Conservation (phyloP, 768 basidiomycete species). For the Pisolithus sp. region DNA sequence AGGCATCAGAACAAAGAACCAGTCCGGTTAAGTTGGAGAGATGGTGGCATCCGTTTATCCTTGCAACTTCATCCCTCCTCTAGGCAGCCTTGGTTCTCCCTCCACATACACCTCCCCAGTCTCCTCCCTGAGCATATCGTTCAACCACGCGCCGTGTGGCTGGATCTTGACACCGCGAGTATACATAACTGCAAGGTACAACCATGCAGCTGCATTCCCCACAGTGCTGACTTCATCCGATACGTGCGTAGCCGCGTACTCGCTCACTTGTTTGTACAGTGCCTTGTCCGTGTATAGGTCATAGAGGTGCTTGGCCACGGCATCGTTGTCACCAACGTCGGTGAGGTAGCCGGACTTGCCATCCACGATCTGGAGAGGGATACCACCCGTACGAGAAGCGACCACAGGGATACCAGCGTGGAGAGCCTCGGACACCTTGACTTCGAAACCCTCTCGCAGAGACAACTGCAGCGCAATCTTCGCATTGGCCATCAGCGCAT, state of each 20-base stretch:
- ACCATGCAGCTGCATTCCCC: slow-evolving; percentile 64
- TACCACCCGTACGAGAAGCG: slow-evolving; percentile 82
- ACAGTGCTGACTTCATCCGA: slow-evolving; percentile 82
- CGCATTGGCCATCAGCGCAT: slow-evolving; percentile 82
- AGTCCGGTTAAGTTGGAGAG: slow-evolving; percentile 27
- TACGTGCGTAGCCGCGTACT: slow-evolving; percentile 68
- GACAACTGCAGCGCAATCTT: slow-evolving; percentile 89
- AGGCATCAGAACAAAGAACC: background rate
- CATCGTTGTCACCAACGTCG: slow-evolving; percentile 64
- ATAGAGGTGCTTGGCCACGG: slow-evolving; percentile 71
- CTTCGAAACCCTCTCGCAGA: slow-evolving; percentile 93
- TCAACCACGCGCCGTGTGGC: slow-evolving; percentile 81
- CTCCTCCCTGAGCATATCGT: slow-evolving; percentile 72
- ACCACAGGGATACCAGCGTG: slow-evolving; percentile 86
- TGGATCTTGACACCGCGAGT: slow-evolving; percentile 66
- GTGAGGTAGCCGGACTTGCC: slow-evolving; percentile 87
- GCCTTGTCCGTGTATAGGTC: slow-evolving; percentile 71
- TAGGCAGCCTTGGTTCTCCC: slow-evolving; percentile 69
- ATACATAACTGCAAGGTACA: slow-evolving; percentile 78
- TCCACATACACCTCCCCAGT: slow-evolving; percentile 62
- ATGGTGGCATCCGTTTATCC: background rate
- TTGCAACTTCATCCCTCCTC: slow-evolving; percentile 45
- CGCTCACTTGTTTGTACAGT: slow-evolving; percentile 56
- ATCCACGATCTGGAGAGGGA: slow-evolving; percentile 85
- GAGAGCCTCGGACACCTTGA: slow-evolving; percentile 94